A percentile compares a stretch with the other conserved stretches of the same genome.
These are phyloP conservation scores for Colletotrichum kahawae DNA, from an alignment of 2,329 filamentous ascomycete genomes.

Conservation along the genomic window DNA sequence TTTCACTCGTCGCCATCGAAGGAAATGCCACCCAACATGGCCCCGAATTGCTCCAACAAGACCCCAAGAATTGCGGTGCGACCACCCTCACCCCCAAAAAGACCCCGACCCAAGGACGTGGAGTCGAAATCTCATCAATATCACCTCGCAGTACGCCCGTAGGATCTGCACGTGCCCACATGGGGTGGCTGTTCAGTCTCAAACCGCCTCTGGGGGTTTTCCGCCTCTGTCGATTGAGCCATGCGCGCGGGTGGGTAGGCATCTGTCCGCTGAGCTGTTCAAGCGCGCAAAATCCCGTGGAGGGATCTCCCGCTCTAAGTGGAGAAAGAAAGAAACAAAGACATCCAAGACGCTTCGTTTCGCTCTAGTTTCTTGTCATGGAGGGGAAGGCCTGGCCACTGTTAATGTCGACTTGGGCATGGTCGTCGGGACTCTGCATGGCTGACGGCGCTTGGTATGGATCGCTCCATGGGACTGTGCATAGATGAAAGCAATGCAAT, in stretches of 20 bases:
- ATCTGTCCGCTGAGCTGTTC: not conserved
- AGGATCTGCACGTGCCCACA: not conserved
- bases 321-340: not conserved
- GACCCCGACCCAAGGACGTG: not conserved
- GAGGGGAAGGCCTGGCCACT: not conserved
- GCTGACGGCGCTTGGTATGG: not conserved
- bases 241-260: not conserved
- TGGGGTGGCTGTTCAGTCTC: not conserved
- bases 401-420: not conserved
- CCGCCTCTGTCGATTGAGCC: not conserved
- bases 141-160: not conserved
- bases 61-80: not conserved
- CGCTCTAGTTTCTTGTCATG: not conserved
- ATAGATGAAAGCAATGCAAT: not conserved
- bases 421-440: not conserved
- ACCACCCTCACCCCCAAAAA: not conserved
- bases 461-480: not conserved
- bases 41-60: not conserved
- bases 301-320: not conserved
- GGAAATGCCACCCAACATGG: not conserved
- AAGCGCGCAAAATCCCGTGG: not conserved
- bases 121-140: not conserved
- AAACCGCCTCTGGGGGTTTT: not conserved
- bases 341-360: not conserved
- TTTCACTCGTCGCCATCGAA: accelerated